These are phyloP conservation scores for Chamaecyparis obtusa DNA, from an alignment of 75 land plant species.

Conservation along the genomic window DNA sequence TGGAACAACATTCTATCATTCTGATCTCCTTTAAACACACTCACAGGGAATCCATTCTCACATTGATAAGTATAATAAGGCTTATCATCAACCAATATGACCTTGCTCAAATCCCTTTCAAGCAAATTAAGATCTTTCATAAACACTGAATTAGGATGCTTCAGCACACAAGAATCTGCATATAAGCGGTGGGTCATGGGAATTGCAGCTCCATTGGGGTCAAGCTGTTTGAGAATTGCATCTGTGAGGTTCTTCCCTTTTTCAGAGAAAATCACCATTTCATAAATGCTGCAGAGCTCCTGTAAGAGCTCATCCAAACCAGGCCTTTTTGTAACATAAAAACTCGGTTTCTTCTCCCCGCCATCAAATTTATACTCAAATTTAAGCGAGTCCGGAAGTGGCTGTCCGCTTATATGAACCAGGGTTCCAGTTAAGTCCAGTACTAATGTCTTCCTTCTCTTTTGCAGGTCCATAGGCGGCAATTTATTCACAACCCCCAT, in stretches of 20 bases:
- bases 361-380: no score
- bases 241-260: constrained; percentile 22
- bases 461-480: no score
- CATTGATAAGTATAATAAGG: constrained; percentile 34
- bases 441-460: no score
- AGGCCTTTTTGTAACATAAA: neutral
- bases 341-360: neutral
- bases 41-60: constrained; percentile 26
- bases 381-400: no score
- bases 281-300: constrained; percentile 17
- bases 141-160: neutral
- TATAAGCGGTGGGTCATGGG: constrained; percentile 18
- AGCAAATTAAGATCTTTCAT: constrained; percentile 27
- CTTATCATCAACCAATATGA: constrained; percentile 31
- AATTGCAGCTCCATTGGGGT: constrained; percentile 10
- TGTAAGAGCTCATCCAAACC: neutral
- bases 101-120: constrained; percentile 20
- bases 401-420: no score
- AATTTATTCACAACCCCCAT: no score
- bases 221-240: constrained; percentile 23
- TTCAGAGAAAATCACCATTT: constrained; percentile 32
- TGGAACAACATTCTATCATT: constrained; percentile 22
- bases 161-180: constrained; percentile 22
- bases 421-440: no score
- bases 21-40: constrained; percentile 21